These are phyloP conservation scores for Cyberlindnera petersonii DNA, from an alignment of 805 yeast genomes.

Conservation along the genomic window DNA sequence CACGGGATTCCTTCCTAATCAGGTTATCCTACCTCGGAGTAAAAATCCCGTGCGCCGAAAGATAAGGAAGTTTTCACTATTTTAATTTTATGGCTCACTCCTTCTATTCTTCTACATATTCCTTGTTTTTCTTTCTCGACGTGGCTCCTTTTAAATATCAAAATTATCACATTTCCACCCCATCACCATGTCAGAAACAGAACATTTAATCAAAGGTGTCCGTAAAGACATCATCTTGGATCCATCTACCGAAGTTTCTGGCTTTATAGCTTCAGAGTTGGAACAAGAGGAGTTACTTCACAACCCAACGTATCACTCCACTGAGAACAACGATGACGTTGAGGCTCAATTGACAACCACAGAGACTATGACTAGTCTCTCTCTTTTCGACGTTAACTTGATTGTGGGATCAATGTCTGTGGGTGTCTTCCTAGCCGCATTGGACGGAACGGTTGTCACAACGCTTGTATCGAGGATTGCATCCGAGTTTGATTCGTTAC, in stretches of 20 bases:
- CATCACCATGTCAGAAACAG: constrained; percentile 16
- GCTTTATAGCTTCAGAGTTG: constrained; percentile 32
- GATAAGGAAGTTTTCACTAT: too few relatives aligned
- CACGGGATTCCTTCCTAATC: too few relatives aligned
- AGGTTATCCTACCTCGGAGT: too few relatives aligned
- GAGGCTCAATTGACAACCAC: constrained; percentile 10
- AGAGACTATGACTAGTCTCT: constrained; percentile 8
- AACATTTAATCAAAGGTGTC: constrained; percentile 21
- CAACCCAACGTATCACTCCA: constrained; percentile 17
- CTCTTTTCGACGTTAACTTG: constrained; percentile 24
- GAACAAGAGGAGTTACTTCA: constrained; percentile 28
- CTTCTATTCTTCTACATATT: too few relatives aligned
- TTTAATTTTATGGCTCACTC: too few relatives aligned
- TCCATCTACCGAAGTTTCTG: constrained; percentile 32
- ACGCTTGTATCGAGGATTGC: constrained; percentile 64
- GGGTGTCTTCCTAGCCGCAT: constrained; percentile 55
- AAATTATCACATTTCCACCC: too few relatives aligned
- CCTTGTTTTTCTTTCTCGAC: too few relatives aligned
- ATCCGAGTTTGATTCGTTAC: constrained; percentile 60
- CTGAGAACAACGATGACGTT: constrained; percentile 6
- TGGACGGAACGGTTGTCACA: constrained; percentile 66
- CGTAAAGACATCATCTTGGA: constrained; percentile 26
- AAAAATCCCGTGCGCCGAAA: too few relatives aligned
- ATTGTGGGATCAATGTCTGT: constrained; percentile 41
- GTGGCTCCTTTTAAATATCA: too few relatives aligned